Evolutionary conservation across 2,329 filamentous ascomycete species (phyloP).

Genomic region (Exophiala dermatitidis): DNA sequence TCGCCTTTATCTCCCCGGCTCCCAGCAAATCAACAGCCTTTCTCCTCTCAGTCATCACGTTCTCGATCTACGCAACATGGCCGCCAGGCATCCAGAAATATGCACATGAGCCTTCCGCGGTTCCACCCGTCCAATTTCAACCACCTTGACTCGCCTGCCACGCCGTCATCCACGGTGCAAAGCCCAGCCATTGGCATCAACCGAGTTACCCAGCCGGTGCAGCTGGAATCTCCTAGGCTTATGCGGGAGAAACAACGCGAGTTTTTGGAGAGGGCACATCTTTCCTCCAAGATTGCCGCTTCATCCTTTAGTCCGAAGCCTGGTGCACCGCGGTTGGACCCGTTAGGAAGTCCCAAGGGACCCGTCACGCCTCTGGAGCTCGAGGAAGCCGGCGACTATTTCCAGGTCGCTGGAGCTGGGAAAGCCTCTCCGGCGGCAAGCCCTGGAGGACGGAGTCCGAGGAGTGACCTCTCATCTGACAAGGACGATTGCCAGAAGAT

Average conservation of each 20-base stretch:
- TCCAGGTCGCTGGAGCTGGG: constrained; percentile 26
- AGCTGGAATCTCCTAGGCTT: constrained; percentile 30
- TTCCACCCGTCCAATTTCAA: constrained; percentile 43
- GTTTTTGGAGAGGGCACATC: constrained; percentile 33
- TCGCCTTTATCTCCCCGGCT: constrained; percentile 26
- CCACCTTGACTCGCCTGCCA: constrained; percentile 28
- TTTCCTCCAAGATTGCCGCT: constrained; percentile 30
- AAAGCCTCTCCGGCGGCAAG: constrained; percentile 30
- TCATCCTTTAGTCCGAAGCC: constrained; percentile 31
- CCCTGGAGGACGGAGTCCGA: constrained; percentile 20
- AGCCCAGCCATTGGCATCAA: constrained; percentile 27
- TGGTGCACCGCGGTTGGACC: constrained; percentile 40
- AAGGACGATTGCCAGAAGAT: constrained; percentile 14
- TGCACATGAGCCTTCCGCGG: constrained; percentile 39
- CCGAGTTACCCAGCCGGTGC: constrained; percentile 28
- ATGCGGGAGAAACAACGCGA: constrained; percentile 40
- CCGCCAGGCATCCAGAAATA: constrained; percentile 33
- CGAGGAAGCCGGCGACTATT: constrained; percentile 35
- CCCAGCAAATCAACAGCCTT: constrained; percentile 16
- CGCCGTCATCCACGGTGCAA: constrained; percentile 30
- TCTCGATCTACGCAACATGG: constrained; percentile 29
- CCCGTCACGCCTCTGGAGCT: constrained; percentile 41
- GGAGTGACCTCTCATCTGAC: constrained; percentile 16
- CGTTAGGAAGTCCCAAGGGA: constrained; percentile 39
- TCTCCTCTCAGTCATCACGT: constrained; percentile 32